Percentiles rank a stretch among this genome's conserved stretches.
phyloP scores from a whole-genome alignment of 2,329 filamentous ascomycete genomes.

The Talaromyces sp. region DNA sequence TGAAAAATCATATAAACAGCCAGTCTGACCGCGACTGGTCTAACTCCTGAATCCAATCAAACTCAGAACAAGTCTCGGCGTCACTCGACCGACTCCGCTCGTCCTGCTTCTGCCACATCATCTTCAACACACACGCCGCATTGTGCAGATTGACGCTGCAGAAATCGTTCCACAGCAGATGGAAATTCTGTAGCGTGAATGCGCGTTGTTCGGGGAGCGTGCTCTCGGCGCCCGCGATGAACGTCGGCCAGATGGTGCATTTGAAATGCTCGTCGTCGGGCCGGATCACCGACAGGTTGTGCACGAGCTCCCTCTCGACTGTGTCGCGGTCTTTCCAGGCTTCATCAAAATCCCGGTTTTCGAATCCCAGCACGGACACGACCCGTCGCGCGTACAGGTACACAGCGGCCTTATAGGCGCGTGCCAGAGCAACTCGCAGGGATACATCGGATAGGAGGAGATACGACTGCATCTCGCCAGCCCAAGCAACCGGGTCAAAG shows the following conservation, averaged over 20 bases:
- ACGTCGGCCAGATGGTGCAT: constrained; percentile 40
- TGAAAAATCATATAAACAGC: constrained; percentile 31
- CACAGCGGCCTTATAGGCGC: constrained; percentile 33
- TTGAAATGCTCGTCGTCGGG: constrained; percentile 35
- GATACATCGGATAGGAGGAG: constrained; percentile 44
- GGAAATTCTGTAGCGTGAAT: constrained; percentile 28
- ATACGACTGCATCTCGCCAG: constrained; percentile 32
- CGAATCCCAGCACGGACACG: constrained; percentile 19
- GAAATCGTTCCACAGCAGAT: constrained; percentile 29
- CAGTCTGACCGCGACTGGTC: constrained; percentile 36
- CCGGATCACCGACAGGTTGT: constrained; percentile 31
- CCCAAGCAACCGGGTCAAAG: constrained; percentile 33
- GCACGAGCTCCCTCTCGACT: constrained; percentile 27
- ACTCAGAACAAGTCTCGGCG: constrained; percentile 8
- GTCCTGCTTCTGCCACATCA: constrained; percentile 38
- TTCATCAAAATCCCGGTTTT: constrained; percentile 1
- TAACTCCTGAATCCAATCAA: constrained; percentile 37
- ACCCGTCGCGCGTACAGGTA: constrained; percentile 37
- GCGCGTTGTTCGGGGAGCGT: constrained; percentile 25
- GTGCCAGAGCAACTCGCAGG: constrained; percentile 44
- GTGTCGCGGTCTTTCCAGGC: neutral
- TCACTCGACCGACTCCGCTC: constrained; percentile 18
- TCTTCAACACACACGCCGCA: constrained; percentile 33
- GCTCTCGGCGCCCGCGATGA: constrained; percentile 39
- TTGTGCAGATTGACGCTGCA: constrained; percentile 36